phyloP scores from a whole-genome alignment of 176 grass and related monocot species.

The Sorghum bicolor region DNA sequence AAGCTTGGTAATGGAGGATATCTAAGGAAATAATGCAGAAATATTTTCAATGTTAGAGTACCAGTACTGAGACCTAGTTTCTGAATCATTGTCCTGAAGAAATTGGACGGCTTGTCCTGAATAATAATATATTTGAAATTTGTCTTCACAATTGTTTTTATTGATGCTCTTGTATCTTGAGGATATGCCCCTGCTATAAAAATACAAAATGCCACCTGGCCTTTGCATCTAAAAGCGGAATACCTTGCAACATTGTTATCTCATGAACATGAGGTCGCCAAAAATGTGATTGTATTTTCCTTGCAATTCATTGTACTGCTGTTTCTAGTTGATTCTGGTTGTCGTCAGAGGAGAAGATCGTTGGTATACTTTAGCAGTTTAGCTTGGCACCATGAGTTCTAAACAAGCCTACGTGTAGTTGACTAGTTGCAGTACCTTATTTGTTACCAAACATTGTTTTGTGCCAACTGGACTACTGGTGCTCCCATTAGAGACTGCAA shows the following conservation, averaged over 20 bases:
- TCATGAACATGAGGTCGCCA: neutral
- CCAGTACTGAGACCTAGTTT: neutral
- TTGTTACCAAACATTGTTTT: neutral
- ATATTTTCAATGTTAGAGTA: neutral
- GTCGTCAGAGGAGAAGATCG: neutral
- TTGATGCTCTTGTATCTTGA: neutral
- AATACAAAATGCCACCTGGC: neutral
- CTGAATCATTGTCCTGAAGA: neutral
- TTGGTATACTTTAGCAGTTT: neutral
- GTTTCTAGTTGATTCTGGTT: neutral
- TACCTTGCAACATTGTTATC: neutral
- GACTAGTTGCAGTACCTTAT: neutral
- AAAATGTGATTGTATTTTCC: neutral
- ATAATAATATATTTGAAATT: neutral
- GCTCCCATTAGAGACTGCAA: neutral
- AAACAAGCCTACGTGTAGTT: neutral
- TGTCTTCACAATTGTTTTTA: neutral
- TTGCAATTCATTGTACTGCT: too few relatives aligned
- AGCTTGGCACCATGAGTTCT: neutral
- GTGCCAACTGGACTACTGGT: neutral
- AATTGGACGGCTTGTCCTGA: neutral
- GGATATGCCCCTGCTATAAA: neutral
- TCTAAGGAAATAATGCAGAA: too few relatives aligned
- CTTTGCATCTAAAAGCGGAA: neutral
- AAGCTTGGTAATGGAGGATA: too few relatives aligned